phyloP scores from a whole-genome alignment of 495 filamentous ascomycete species.

The Chaetomidium leptoderma region DNA sequence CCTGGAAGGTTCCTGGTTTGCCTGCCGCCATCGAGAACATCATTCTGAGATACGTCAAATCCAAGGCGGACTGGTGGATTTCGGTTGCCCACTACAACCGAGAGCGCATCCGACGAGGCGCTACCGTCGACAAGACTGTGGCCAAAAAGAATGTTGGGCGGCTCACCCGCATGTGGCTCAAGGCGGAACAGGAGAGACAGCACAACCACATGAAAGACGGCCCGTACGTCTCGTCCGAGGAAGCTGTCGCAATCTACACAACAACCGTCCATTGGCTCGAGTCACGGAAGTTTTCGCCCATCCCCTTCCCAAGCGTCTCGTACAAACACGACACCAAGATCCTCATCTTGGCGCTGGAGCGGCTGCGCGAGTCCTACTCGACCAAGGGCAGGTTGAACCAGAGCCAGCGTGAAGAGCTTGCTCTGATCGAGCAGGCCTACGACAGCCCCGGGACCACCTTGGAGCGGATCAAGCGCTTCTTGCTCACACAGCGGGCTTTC shows the following conservation, averaged over 20 bases:
- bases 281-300: conserved; percentile 95
- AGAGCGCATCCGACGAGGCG: conserved; percentile 90
- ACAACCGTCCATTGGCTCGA: conserved; percentile 99
- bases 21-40: conserved; percentile 98
- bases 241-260: conserved; percentile 97
- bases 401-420: conserved; percentile 94
- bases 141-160: conserved; percentile 99
- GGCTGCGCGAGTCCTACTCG: conserved; percentile 92
- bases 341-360: conserved; percentile 90
- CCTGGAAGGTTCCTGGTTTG: conserved; percentile 96
- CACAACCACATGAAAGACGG: conserved; percentile 99
- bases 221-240: conserved; percentile 96
- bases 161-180: conserved; percentile 92
- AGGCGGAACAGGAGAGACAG: conserved; percentile 96
- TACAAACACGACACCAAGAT: conserved; percentile 99
- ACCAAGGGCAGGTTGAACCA: conserved; percentile 97
- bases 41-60: conserved; percentile 96
- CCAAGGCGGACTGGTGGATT: conserved; percentile 99
- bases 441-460: conserved; percentile 96
- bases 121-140: conserved; percentile 97
- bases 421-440: conserved; percentile 97
- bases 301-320: conserved; percentile 97
- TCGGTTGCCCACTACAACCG: conserved; percentile 98
- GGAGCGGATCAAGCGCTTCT: conserved; percentile 94
- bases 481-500: conserved; percentile 95